Evolutionary conservation across 2,329 filamentous ascomycete genomes (phyloP).

Genomic region (Diaporthe humulicola): DNA sequence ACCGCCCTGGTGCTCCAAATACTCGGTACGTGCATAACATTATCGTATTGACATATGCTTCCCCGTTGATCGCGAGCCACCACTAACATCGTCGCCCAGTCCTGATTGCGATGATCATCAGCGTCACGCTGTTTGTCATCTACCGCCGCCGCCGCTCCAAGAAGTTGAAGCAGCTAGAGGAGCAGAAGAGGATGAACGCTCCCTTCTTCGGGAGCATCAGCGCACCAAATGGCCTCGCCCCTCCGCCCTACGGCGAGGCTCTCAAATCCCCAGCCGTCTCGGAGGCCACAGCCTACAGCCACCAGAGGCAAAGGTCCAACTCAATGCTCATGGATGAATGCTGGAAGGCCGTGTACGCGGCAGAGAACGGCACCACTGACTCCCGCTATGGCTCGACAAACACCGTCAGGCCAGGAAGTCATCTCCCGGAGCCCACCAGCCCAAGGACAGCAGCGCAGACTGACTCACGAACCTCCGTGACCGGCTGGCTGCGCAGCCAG

Average conservation of each 20-base stretch:
- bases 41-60: not conserved
- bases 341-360: constrained; percentile 25
- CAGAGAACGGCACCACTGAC: constrained; percentile 11
- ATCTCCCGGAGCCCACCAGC: constrained; percentile 5
- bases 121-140: constrained; percentile 15
- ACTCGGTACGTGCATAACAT: constrained; percentile 17
- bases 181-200: constrained; percentile 7
- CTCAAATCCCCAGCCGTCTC: constrained; percentile 25
- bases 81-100: constrained; percentile 6
- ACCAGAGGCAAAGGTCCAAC: constrained; percentile 21
- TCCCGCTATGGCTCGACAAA: not conserved
- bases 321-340: constrained; percentile 24
- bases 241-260: constrained; percentile 31
- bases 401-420: not conserved
- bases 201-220: constrained; percentile 21
- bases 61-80: not conserved
- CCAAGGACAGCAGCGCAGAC: not conserved
- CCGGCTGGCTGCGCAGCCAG: constrained; percentile 29
- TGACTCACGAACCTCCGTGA: not conserved
- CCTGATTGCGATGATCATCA: constrained; percentile 9
- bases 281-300: not conserved
- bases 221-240: constrained; percentile 31
- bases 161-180: not conserved
- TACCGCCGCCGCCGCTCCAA: not conserved
- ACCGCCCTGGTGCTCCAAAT: constrained; percentile 20